A percentile compares a stretch with the other conserved stretches of the same genome.
phyloP scores from a whole-genome alignment of 495 filamentous ascomycete genomes.

The Hypoxylon fragiforme region DNA sequence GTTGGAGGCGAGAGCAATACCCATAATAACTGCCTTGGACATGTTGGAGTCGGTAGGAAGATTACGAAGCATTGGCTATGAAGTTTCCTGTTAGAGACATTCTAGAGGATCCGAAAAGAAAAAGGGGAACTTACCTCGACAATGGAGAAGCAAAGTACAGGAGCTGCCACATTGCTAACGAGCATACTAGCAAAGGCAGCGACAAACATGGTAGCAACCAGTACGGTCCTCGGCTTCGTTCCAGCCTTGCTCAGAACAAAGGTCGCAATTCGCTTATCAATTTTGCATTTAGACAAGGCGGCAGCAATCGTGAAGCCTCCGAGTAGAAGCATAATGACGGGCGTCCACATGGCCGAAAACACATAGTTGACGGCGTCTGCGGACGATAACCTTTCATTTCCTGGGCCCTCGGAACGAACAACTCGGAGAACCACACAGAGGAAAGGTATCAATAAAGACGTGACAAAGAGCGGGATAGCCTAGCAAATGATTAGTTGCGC shows the following conservation, averaged over 20 bases:
- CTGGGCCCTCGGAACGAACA: constrained; percentile 73
- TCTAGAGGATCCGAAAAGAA: not conserved
- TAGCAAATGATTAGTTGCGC: constrained; percentile 41
- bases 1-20: constrained; percentile 93
- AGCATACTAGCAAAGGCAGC: constrained; percentile 98
- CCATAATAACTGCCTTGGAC: constrained; percentile 92
- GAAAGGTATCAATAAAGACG: constrained; percentile 90
- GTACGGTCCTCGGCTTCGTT: constrained; percentile 80
- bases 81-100: constrained; percentile 7
- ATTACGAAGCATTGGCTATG: constrained; percentile 89
- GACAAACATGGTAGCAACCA: constrained; percentile 97
- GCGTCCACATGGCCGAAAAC: constrained; percentile 97
- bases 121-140: constrained; percentile 69
- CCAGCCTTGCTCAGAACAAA: constrained; percentile 97
- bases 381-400: constrained; percentile 67
- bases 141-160: constrained; percentile 97
- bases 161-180: constrained; percentile 97
- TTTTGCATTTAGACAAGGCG: constrained; percentile 93
- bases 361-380: constrained; percentile 78
- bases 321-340: constrained; percentile 96
- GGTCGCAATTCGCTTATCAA: constrained; percentile 94
- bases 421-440: constrained; percentile 85
- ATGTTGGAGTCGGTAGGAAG: constrained; percentile 86
- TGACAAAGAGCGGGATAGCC: constrained; percentile 97
- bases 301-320: constrained; percentile 96